Percentiles rank a stretch among this genome's conserved stretches.
These are phyloP conservation scores for Psilocybe subaeruginosa DNA, from an alignment of 768 basidiomycete genomes.

Conservation along the genomic window DNA sequence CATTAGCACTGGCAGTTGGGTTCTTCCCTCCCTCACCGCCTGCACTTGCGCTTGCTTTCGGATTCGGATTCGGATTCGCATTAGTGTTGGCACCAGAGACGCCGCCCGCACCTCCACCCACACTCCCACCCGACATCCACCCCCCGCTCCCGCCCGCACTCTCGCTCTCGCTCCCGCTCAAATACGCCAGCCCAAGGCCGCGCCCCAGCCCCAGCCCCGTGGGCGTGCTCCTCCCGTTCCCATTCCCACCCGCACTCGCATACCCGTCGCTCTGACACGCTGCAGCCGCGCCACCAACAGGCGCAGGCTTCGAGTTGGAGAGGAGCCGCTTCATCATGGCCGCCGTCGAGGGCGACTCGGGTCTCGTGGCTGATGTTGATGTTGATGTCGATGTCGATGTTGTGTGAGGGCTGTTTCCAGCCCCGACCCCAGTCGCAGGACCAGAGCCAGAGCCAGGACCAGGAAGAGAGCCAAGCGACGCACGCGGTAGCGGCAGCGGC, in stretches of 20 bases:
- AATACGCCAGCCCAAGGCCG: not conserved
- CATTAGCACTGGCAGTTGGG: no score
- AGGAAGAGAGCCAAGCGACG: no score
- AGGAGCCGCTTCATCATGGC: constrained; percentile 38
- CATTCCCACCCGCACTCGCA: not conserved
- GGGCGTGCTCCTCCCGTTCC: not conserved
- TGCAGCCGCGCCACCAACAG: not conserved
- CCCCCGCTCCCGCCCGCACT: not conserved
- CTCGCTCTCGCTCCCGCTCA: constrained; percentile 20
- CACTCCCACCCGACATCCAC: no score
- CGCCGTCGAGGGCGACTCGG: constrained; percentile 17
- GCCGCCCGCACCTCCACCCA: no score
- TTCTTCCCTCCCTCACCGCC: no score
- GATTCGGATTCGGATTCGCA: no score
- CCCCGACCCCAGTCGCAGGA: not conserved
- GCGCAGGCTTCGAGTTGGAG: constrained; percentile 33
- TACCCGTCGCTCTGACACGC: not conserved
- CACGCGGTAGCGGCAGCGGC: not conserved
- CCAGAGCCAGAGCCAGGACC: not conserved
- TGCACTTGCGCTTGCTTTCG: no score
- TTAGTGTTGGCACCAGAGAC: no score
- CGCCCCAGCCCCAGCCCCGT: not conserved
- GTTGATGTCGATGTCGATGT: no score
- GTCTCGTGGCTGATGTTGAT: not conserved
- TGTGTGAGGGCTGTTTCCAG: no score